Conservation (phyloP, 2,329 filamentous ascomycete genomes). For the Pseudogymnoascus sp. region DNA sequence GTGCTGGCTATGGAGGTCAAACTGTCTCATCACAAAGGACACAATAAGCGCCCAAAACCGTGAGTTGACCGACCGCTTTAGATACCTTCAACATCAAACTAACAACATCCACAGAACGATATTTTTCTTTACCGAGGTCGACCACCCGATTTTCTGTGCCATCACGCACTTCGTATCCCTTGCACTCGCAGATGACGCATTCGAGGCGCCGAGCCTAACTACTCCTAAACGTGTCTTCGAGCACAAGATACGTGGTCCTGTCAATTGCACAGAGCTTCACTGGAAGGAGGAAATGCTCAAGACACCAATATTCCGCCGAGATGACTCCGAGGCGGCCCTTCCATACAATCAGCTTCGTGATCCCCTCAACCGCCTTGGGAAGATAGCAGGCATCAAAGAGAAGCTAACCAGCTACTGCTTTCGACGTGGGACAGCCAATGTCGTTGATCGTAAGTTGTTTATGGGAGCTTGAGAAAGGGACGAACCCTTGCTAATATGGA, state of each 20-base stretch:
- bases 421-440: constrained; percentile 17
- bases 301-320: constrained; percentile 8
- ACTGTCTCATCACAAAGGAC: constrained; percentile 16
- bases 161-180: constrained; percentile 17
- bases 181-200: constrained; percentile 13
- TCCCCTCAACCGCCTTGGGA: constrained; percentile 14
- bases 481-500: constrained; percentile 1
- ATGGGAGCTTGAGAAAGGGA: neutral
- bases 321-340: neutral
- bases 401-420: constrained; percentile 21
- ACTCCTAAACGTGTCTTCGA: constrained; percentile 14
- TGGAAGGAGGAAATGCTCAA: constrained; percentile 10
- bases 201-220: constrained; percentile 15
- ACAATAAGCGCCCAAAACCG: constrained; percentile 15
- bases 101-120: constrained; percentile 13
- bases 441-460: constrained; percentile 17
- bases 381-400: constrained; percentile 11
- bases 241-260: constrained; percentile 11
- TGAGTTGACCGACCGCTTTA: constrained; percentile 12
- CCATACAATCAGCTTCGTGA: constrained; percentile 7
- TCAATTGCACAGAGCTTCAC: neutral
- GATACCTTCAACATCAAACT: constrained; percentile 9
- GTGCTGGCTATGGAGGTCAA: constrained; percentile 10
- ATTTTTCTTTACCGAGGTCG: constrained; percentile 19
- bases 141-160: constrained; percentile 17